Evolutionary conservation across 2,329 filamentous ascomycete species (phyloP), one percentile per base, ranked within the genome.

Genomic region (Diaporthe aspalathi): DNA sequence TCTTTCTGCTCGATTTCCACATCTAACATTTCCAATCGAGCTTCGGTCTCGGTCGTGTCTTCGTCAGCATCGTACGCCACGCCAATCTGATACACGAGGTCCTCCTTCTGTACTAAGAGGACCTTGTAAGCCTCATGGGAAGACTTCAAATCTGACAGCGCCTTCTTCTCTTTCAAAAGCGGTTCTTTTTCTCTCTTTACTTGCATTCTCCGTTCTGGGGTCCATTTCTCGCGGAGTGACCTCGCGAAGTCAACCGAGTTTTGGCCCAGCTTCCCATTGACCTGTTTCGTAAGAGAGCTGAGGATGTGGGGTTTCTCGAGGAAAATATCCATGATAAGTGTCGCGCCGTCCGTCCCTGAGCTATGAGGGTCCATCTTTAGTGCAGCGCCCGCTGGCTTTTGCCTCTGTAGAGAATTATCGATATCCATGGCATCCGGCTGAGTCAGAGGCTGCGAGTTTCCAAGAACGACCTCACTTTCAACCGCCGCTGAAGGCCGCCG

Each of bases 1-100:
- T 88, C 86, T 72, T 82, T 82, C 47, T 79, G 76, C 70, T 84
- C 82, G 17, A 89, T 79, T 67, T 83, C 76, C 62, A 81, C 81
- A 14, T 83, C 83, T 47, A 90, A 76, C 45, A 84, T 81, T 71
- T 89, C 86, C 11, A 89, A 78, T 50, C 80, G 82, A 43, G 78
- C 76, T 74, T 90, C 87, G 27, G 88, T 85, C 12, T 85, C 84
- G 2, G 86, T 83, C 1, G 85, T 89, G 60, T 89, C 84, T 17
- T 85, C 76, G 29, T 84, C 84, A 12, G 87, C 82, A 17, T 82
- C 83, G 72, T 89, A 90, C 0, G 85, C 85, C 70, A 86, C 80
- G 3, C 83, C 82, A 62, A 90, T 84, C 65, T 83, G 80, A 57
- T 83, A 78, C 0, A 86, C 80, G 27, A 90, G 77, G 7, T 80